Base-by-base conservation (phyloP, 306 rosid species). In the Casuarina cunninghamiana region DNA sequence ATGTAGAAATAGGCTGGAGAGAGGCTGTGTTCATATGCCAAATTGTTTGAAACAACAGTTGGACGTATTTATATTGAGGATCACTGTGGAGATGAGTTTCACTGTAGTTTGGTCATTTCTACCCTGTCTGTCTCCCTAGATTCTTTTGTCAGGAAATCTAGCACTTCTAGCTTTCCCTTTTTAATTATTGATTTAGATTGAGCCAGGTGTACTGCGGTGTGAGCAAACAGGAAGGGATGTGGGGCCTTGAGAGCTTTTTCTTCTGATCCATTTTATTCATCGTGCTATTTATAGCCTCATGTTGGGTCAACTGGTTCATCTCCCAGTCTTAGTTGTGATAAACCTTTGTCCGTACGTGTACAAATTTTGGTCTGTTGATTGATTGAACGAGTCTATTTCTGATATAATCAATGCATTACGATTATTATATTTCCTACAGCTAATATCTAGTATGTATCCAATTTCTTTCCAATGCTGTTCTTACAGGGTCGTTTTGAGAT, bases 401-500 rank as follows among this genome's bases (percentile, higher is more conserved):
- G 60, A 57, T 63, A 60, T 26, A 19, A 10, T 37, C 17, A 41
- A 48, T 67, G 72, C 37, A 46, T 83, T 50, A n/a, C 17, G 46
- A 26, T 21, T 63, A 45, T 43, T 44, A 38, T 76, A 51, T 44
- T 15, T n/a, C 69, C 54, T 80, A 17, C 51, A 9, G 35, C 57
- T 63, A 21, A 66, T 74, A 74, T 74, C 46, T 45, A 49, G 44
- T n/a, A 17, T 48, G 74, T 71, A 70, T 76, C 32, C 44, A 61
- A 44, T 53, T 17, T 39, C 69, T n/a, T 75, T 72, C 62, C 46
- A 53, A 51, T 67, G 49, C 73, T 77, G 10, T 74, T 81, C 80
- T 75, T 71, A 61, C 87, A 94, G 98, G 98, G 98, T 60, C 91
- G 93, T 10, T 94, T 94, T 69, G 97, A 94, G 86, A 94, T 94